Percentiles rank a stretch among this genome's conserved stretches.
These are phyloP conservation scores for Trichophyton rubrum DNA, from an alignment of 2,329 filamentous ascomycete genomes.

Conservation along the genomic window DNA sequence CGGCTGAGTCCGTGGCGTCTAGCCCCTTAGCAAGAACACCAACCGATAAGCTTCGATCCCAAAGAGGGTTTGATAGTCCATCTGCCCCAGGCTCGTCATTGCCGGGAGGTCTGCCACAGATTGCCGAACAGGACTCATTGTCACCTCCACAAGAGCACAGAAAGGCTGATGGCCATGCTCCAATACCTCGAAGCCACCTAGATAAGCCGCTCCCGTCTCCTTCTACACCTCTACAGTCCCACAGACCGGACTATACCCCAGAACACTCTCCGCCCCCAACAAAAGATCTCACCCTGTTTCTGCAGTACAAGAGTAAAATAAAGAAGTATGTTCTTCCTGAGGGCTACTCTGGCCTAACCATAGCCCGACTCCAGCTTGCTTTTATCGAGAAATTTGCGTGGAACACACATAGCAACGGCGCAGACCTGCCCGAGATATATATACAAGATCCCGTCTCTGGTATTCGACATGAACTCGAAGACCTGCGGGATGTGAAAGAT, in stretches of 20 bases:
- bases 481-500: slow-evolving; percentile 86
- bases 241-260: slow-evolving; percentile 33
- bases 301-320: slow-evolving; percentile 93
- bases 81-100: slow-evolving; percentile 43
- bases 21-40: slow-evolving; percentile 44
- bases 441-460: slow-evolving; percentile 93
- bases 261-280: slow-evolving; percentile 54
- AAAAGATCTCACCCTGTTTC: slow-evolving; percentile 83
- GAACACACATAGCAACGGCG: slow-evolving; percentile 91
- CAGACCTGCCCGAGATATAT: slow-evolving; percentile 90
- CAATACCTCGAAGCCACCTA: not conserved
- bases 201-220: slow-evolving; percentile 2
- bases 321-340: slow-evolving; percentile 89
- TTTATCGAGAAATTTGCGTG: slow-evolving; percentile 99
- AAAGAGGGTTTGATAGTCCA: slow-evolving; percentile 23
- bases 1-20: slow-evolving; percentile 13
- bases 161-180: not conserved
- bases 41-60: slow-evolving; percentile 48
- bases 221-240: slow-evolving; percentile 8
- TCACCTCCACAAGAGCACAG: slow-evolving; percentile 13
- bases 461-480: slow-evolving; percentile 91
- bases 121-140: slow-evolving; percentile 25
- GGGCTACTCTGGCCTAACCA: slow-evolving; percentile 69
- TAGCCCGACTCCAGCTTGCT: slow-evolving; percentile 78
- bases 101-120: slow-evolving; percentile 42